Base-by-base conservation (phyloP, 306 rosid species). In the Citrullus colocynthis region DNA sequence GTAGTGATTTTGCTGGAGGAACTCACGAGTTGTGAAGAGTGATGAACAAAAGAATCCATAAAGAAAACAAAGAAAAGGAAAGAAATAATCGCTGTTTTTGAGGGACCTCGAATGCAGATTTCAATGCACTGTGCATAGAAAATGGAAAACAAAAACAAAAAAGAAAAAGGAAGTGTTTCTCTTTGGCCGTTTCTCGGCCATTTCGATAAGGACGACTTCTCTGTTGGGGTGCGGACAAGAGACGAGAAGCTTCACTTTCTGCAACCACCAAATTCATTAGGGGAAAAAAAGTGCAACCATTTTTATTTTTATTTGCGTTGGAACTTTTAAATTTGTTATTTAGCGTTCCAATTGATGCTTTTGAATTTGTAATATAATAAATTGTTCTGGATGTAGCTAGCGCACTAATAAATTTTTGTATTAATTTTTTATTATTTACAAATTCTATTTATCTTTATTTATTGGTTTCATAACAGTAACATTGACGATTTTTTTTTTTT, bases 91-190 rank as follows among this genome's bases (percentile, higher is more conserved):
- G 78, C 76, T 39, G 80, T 82, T 79, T 85, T 86, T 81, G n/a
- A 81, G 84, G 82, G 76, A 24, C 88, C 75, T 88, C 48, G 83
- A 78, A 45, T 83, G 67, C 59, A 39, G 77, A 76, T 75, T 74
- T 84, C 86, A 15, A 49, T 49, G 54, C 55, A 16, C 6, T 6
- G 72, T 82, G 79, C 34, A 45, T 65, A 18, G 55, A 67, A 67
- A 67, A 24, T 45, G 39, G 39, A 6, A 21, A 77, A 90, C 75
- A 84, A 12, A 83, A 83, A 71, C 82, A 63, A 82, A 78, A 30
- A 49, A 14, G 16, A 32, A 63, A 37, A 16, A 41, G 9, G 2
- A 64, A 54, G 34, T 74, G 78, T 74, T 52, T 17, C 14, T 51
- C 24, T 81, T 91, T 6, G 57, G 34, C 49, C 32, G 17, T 7